A percentile compares a stretch with the other conserved stretches of the same genome.
Conservation (phyloP, 2,329 filamentous ascomycete species). For the Alternaria dauci region DNA sequence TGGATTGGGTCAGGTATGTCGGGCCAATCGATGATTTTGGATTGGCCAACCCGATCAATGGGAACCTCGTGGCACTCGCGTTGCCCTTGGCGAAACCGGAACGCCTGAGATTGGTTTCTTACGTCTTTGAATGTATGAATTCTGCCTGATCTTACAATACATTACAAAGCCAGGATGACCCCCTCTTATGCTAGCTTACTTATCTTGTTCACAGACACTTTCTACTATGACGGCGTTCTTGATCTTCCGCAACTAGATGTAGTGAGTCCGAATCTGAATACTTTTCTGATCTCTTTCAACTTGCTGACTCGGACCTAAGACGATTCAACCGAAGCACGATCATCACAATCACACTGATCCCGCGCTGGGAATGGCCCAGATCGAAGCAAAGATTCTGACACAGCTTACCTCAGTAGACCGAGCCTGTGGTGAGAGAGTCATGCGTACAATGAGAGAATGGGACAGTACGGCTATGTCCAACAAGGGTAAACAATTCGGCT, state of each 20-base stretch:
- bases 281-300: no score
- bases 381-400: background rate
- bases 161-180: no score
- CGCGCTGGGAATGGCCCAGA: background rate
- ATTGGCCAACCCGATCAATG: slow-evolving; percentile 6
- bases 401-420: background rate
- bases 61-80: background rate
- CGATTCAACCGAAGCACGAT: no score
- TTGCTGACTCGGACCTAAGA: no score
- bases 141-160: no score
- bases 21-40: slow-evolving; percentile 1
- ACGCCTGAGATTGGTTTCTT: background rate
- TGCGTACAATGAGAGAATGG: background rate
- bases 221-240: no score
- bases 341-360: no score
- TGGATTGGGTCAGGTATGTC: slow-evolving; percentile 6
- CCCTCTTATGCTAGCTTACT: no score
- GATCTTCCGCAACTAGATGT: no score
- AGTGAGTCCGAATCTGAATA: no score
- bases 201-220: no score
- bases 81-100: background rate
- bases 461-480: background rate
- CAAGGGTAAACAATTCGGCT: background rate
- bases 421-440: background rate
- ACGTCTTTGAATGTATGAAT: background rate